Conservation (phyloP, 352 stramenopile species). For the Globisporangium uncinulatum region DNA sequence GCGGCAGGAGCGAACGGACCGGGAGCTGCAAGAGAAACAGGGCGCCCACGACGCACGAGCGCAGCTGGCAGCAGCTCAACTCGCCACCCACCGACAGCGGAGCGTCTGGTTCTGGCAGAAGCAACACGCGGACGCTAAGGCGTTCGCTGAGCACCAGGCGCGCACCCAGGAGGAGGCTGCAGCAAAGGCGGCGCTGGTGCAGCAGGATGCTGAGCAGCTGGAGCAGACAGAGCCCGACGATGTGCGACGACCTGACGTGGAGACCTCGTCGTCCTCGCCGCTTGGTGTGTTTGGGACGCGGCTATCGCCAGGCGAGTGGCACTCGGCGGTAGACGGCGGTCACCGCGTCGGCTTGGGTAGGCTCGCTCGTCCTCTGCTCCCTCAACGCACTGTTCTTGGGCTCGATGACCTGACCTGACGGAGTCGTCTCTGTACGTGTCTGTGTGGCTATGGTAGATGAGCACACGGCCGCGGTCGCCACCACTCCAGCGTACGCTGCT, state of each 20-base stretch:
- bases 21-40: constrained; percentile 34
- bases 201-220: constrained; percentile 32
- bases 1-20: constrained; percentile 28
- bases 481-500: constrained; percentile 27
- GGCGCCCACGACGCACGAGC: constrained; percentile 12
- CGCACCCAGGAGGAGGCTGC: constrained; percentile 23
- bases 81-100: constrained; percentile 32
- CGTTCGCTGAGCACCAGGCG: constrained; percentile 43
- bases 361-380: background rate
- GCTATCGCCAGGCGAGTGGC: constrained; percentile 45
- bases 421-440: background rate
- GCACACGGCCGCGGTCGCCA: constrained; percentile 40
- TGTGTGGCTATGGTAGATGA: constrained; percentile 24
- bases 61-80: constrained; percentile 18
- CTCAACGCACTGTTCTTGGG: no score
- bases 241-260: constrained; percentile 14
- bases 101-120: constrained; percentile 73
- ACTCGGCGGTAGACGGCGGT: constrained; percentile 40
- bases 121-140: constrained; percentile 40
- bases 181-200: constrained; percentile 21
- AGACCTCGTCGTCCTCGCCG: constrained; percentile 26
- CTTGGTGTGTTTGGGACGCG: constrained; percentile 55
- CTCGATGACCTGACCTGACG: no score
- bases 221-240: constrained; percentile 24
- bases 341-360: constrained; percentile 44